phyloP scores from a whole-genome alignment of 257 asterid genomes.

The Jacaranda mimosifolia region DNA sequence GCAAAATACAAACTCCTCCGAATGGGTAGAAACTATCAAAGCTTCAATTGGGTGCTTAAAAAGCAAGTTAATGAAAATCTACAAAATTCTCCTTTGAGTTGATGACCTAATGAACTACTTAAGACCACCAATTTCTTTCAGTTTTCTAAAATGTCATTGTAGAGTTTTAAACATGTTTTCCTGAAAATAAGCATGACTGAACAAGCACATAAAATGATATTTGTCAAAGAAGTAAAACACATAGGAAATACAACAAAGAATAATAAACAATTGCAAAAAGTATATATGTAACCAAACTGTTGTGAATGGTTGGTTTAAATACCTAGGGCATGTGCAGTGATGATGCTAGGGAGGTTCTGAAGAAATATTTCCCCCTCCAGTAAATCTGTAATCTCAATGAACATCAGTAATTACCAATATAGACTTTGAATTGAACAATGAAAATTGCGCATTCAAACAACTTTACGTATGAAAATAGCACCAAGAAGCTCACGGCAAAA shows the following conservation, averaged over 20 bases:
- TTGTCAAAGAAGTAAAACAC: background rate
- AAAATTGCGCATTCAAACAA: conserved; percentile 18
- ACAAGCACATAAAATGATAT: background rate
- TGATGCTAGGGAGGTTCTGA: conserved; percentile 96
- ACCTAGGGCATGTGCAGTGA: conserved; percentile 93
- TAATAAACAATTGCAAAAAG: background rate
- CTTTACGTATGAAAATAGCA: background rate
- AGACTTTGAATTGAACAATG: background rate
- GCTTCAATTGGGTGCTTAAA: too few relatives aligned
- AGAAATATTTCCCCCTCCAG: conserved; percentile 98
- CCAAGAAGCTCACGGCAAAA: conserved; percentile 3
- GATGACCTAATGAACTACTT: too few relatives aligned
- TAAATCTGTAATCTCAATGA: conserved; percentile 63
- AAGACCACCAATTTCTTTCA: too few relatives aligned
- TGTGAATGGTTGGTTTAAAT: conserved; percentile 34
- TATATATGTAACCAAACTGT: background rate
- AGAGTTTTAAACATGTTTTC: too few relatives aligned
- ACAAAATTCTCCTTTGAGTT: too few relatives aligned
- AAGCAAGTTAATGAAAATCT: too few relatives aligned
- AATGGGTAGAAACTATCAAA: too few relatives aligned
- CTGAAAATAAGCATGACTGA: too few relatives aligned
- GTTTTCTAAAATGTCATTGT: too few relatives aligned
- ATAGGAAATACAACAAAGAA: background rate
- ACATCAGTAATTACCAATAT: conserved; percentile 21
- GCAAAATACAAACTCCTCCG: too few relatives aligned